Evolutionary conservation across 805 yeast genomes (phyloP).

Genomic region (Kodamaea sagamina): DNA sequence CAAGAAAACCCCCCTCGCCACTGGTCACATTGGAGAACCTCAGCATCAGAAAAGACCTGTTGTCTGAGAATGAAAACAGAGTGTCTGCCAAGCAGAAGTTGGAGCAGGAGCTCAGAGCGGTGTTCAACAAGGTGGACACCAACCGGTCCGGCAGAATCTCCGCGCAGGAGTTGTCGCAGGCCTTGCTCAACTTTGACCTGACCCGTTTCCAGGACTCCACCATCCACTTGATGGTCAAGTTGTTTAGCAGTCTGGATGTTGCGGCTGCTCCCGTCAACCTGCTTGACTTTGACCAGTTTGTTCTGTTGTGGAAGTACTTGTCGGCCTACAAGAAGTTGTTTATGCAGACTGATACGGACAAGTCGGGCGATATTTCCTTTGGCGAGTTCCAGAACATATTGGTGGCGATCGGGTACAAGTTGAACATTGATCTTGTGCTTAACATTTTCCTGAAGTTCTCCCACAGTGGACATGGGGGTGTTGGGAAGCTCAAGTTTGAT

Average conservation of each 20-base stretch:
- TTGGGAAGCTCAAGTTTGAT: slow-evolving; percentile 66
- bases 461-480: slow-evolving; percentile 32
- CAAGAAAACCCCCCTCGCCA: slow-evolving; percentile 22
- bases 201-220: slow-evolving; percentile 63
- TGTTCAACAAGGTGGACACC: slow-evolving; percentile 57
- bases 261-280: slow-evolving; percentile 21
- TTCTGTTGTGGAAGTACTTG: slow-evolving; percentile 66
- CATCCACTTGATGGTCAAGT: slow-evolving; percentile 58
- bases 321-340: slow-evolving; percentile 67
- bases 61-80: slow-evolving; percentile 13
- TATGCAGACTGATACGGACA: slow-evolving; percentile 59
- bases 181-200: slow-evolving; percentile 64
- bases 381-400: slow-evolving; percentile 65
- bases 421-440: slow-evolving; percentile 56
- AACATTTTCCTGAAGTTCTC: slow-evolving; percentile 61
- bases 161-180: slow-evolving; percentile 57
- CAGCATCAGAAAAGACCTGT: slow-evolving; percentile 3
- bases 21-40: slow-evolving; percentile 6
- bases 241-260: slow-evolving; percentile 47
- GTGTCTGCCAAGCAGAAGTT: slow-evolving; percentile 41
- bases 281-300: slow-evolving; percentile 59
- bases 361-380: slow-evolving; percentile 59
- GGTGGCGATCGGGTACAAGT: slow-evolving; percentile 64
- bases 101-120: slow-evolving; percentile 49
- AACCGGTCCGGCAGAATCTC: slow-evolving; percentile 56